Evolutionary conservation across 805 yeast genomes (phyloP), one percentile per base, ranked within the genome.

Genomic region (Myxozyma lipomycoides): DNA sequence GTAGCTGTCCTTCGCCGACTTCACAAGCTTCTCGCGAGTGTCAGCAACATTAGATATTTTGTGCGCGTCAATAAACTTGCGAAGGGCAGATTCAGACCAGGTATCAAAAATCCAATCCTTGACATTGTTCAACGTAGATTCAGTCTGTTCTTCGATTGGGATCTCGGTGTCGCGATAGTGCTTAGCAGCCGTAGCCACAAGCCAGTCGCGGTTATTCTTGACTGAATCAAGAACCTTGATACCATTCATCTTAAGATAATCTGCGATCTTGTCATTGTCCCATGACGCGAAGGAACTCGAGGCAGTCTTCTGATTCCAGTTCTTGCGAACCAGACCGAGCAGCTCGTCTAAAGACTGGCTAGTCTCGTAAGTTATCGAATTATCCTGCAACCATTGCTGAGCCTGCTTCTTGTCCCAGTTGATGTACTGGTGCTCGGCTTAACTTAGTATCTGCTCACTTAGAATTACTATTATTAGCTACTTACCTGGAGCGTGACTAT

Each of bases 361-460:
- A n/a, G 41, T 12, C n/a, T 18, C 4, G 43, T 36, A 46, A 10
- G 25, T 25, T 37, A 54, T 43, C 7, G 35, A 42, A 51, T 54
- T 40, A 32, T 52, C 53, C 12, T 48, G 38, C 30, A 54, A 45
- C 58, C 58, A 54, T 39, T 43, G 45, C 3, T 35, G 2, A 34
- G 48, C 28, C 32, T 35, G 48, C 28, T 51, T 47, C 18, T 51
- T 40, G 44, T 51, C 62, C 81, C 86, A 18, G 73, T 49, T 25
- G 32, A 49, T 45, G 48, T 52, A 54, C 37, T 53, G 19, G 6
- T 10, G 38, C 9, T 10, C 38, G 7, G 6, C n/a, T n/a, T 6
- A 5, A 7, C 7, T 7, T 9, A 28, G 12, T 12, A 28, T 9
- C 12, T 28, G 7, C 32, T 28, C 7, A 9, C 32, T 28, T 28